phyloP scores from a whole-genome alignment of 1,284 basidiomycete genomes.

The Sporisorium graminicola region DNA sequence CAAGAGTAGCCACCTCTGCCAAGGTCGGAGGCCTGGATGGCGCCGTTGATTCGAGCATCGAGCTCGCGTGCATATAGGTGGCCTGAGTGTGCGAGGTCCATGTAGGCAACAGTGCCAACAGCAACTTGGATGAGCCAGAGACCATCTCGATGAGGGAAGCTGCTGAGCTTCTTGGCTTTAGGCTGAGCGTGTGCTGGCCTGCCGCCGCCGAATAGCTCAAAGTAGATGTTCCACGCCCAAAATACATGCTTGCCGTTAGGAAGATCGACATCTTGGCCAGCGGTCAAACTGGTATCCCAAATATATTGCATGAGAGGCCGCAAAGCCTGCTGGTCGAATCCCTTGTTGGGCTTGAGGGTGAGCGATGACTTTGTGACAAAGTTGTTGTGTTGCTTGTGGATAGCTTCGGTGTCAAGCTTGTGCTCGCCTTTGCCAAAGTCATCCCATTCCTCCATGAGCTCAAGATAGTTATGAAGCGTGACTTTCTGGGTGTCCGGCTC shows the following conservation, averaged over 20 bases:
- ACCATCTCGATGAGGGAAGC: constrained; percentile 57
- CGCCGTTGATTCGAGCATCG: constrained; percentile 34
- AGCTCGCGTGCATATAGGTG: constrained; percentile 31
- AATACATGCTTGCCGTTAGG: constrained; percentile 25
- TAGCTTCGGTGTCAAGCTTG: constrained; percentile 60
- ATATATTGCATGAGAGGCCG: constrained; percentile 37
- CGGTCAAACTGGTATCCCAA: constrained; percentile 40
- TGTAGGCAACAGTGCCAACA: constrained; percentile 35
- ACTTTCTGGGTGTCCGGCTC: constrained; percentile 20
- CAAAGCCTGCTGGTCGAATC: constrained; percentile 21
- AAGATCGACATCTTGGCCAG: constrained; percentile 26
- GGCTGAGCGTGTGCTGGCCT: constrained; percentile 26
- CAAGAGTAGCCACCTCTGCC: constrained; percentile 50
- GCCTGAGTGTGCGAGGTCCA: constrained; percentile 31
- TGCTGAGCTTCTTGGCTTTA: constrained; percentile 27
- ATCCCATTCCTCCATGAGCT: constrained; percentile 62
- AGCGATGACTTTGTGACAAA: constrained; percentile 60
- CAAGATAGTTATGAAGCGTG: constrained; percentile 36
- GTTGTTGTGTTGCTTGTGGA: constrained; percentile 60
- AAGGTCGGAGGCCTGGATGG: constrained; percentile 32
- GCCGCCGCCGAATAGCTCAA: constrained; percentile 63
- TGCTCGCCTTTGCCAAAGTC: constrained; percentile 57
- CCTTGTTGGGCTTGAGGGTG: constrained; percentile 34
- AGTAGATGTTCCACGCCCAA: constrained; percentile 64
- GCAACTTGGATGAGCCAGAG: constrained; percentile 62